These are phyloP conservation scores for Lasiodiplodia gonubiensis DNA, from an alignment of 2,329 filamentous ascomycete genomes.

Conservation along the genomic window DNA sequence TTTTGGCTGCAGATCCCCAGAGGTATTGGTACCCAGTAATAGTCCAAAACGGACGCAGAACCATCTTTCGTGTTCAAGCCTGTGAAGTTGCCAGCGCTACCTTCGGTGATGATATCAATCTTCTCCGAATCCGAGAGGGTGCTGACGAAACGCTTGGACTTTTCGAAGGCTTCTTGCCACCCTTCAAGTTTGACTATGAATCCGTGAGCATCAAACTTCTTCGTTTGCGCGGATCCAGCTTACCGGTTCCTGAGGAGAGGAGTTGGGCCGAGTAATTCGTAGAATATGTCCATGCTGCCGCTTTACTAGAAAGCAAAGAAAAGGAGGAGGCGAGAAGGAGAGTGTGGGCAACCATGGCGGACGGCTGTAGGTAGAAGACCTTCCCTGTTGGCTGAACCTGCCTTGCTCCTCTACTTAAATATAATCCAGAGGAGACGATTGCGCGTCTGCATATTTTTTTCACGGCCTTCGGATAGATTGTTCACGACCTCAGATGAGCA, in stretches of 20 bases:
- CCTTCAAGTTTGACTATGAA: not conserved
- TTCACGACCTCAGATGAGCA: not conserved
- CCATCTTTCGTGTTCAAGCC: not conserved
- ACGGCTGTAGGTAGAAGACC: not conserved
- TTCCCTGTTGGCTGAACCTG: not conserved
- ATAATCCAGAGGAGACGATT: not conserved
- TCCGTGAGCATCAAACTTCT: not conserved
- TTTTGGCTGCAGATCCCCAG: not conserved
- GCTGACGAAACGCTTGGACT: not conserved
- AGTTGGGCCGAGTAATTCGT: not conserved
- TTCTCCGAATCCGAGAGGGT: not conserved
- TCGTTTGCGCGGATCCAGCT: not conserved
- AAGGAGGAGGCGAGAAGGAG: not conserved
- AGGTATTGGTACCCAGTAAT: not conserved
- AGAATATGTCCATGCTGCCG: not conserved
- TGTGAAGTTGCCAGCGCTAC: not conserved
- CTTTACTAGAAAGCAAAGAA: not conserved
- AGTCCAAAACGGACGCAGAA: not conserved
- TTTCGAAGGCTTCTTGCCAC: constrained; percentile 11
- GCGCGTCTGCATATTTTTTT: not conserved
- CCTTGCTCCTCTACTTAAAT: not conserved
- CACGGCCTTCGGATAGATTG: not conserved
- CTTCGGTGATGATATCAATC: constrained; percentile 9
- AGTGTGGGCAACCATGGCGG: not conserved
- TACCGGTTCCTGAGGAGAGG: constrained; percentile 1